Evolutionary conservation across 1,284 basidiomycete species (phyloP).

Genomic region (Phaffia rhodozyma): DNA sequence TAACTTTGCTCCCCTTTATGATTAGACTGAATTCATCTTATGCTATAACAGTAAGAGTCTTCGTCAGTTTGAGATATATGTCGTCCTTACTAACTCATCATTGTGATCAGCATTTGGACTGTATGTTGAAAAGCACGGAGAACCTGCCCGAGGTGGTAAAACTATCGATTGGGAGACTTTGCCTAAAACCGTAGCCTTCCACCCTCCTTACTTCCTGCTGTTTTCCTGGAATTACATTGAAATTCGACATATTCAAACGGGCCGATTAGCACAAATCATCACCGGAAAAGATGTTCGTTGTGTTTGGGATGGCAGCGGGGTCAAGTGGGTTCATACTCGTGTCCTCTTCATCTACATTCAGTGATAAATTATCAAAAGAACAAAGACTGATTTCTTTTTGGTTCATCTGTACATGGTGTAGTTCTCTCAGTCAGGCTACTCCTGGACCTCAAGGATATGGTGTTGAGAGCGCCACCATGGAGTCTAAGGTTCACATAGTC

Average conservation of each 20-base stretch:
- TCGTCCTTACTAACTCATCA: background rate
- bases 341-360: too few species aligned
- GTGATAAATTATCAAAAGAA: background rate
- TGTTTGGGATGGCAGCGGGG: conserved; percentile 28
- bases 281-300: conserved; percentile 51
- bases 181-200: conserved; percentile 73
- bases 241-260: conserved; percentile 72
- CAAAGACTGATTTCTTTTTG: conserved; percentile 4
- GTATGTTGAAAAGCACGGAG: conserved; percentile 77
- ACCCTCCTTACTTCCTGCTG: conserved; percentile 76
- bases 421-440: conserved; percentile 23
- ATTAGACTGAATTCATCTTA: conserved; percentile 75
- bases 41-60: conserved; percentile 66
- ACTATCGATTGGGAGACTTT: conserved; percentile 93
- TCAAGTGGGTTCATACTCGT: conserved; percentile 17
- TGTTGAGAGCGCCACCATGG: conserved; percentile 31
- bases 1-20: too few species aligned
- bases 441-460: conserved; percentile 34
- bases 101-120: conserved; percentile 58
- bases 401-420: background rate
- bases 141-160: conserved; percentile 43
- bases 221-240: conserved; percentile 90
- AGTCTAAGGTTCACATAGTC: conserved; percentile 36
- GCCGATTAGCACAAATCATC: conserved; percentile 80
- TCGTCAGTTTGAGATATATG: conserved; percentile 6